Evolutionary conservation across 148 eudicot genomes (phyloP).

Genomic region (Hydrangea macrophylla): DNA sequence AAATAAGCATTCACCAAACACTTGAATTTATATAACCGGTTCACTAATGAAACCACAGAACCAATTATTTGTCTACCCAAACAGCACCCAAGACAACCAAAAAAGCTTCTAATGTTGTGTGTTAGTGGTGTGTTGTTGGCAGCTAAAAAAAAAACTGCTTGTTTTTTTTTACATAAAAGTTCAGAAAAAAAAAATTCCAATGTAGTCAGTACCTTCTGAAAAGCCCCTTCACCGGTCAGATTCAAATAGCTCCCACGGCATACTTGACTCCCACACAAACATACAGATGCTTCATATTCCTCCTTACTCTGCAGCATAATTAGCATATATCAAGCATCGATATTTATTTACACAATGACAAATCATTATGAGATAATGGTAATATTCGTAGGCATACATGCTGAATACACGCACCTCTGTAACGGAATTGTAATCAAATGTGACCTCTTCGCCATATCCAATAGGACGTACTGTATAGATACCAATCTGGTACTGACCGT

Average conservation of each 20-base stretch:
- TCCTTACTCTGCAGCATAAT: conserved; percentile 75
- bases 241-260: conserved; percentile 99
- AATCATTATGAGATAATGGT: background rate
- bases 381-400: conserved; percentile 9
- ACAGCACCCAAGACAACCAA: background rate
- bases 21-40: too few relatives aligned
- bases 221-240: conserved; percentile 93
- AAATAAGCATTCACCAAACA: too few relatives aligned
- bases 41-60: too few relatives aligned
- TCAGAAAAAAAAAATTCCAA: background rate
- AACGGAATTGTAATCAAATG: conserved; percentile 95
- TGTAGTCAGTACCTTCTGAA: conserved; percentile 60
- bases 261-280: conserved; percentile 96
- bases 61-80: too few relatives aligned
- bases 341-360: background rate
- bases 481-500: conserved; percentile 95
- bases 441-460: conserved; percentile 83
- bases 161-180: background rate
- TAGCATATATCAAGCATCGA: conserved; percentile 12
- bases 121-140: too few relatives aligned
- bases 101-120: too few relatives aligned
- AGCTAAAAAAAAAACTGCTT: background rate
- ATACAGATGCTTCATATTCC: conserved; percentile 95
- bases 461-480: conserved; percentile 86
- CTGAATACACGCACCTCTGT: conserved; percentile 63